Percentiles rank a stretch among this genome's conserved stretches.
These are phyloP conservation scores for Polyrhizophydium stewartii DNA, from an alignment of 371 early-diverging fungal genomes.

Conservation along the genomic window DNA sequence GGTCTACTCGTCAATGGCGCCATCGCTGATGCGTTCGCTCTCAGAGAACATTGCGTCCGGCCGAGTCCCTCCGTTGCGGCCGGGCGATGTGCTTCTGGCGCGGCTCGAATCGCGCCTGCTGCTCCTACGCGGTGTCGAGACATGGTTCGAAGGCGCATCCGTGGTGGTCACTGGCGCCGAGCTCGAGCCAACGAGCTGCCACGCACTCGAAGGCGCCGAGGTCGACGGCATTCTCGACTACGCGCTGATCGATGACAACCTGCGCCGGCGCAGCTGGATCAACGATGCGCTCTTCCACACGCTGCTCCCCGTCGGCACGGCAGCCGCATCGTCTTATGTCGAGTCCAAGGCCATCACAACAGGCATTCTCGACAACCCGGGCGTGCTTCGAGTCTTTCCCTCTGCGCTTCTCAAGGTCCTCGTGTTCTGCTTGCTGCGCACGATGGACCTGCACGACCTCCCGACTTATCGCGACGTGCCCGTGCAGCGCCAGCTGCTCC, in stretches of 20 bases:
- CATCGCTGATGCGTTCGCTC: conserved; percentile 18
- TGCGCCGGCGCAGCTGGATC: background rate
- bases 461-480: conserved; percentile 7
- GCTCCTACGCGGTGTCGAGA: conserved; percentile 27
- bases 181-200: conserved; percentile 39
- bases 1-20: conserved; percentile 21
- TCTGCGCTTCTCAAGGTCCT: conserved; percentile 22
- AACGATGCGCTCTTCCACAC: conserved; percentile 7
- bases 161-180: conserved; percentile 28
- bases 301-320: conserved; percentile 16
- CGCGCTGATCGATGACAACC: background rate
- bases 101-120: conserved; percentile 29
- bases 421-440: conserved; percentile 18
- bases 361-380: conserved; percentile 31
- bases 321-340: conserved; percentile 15
- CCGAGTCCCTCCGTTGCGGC: conserved; percentile 7
- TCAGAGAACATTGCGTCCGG: conserved; percentile 13
- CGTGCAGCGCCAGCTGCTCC: conserved; percentile 9
- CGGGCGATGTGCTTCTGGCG: conserved; percentile 15
- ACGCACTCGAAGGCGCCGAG: conserved; percentile 31
- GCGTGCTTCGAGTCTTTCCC: conserved; percentile 14
- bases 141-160: conserved; percentile 21
- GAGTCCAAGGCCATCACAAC: conserved; percentile 20
- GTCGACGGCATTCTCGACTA: conserved; percentile 26
- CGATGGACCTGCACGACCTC: conserved; percentile 7